Evolutionary conservation across 257 asterid species (phyloP), one percentile per base, ranked within the genome.

Genomic region (Dorcoceras hygrometricum): DNA sequence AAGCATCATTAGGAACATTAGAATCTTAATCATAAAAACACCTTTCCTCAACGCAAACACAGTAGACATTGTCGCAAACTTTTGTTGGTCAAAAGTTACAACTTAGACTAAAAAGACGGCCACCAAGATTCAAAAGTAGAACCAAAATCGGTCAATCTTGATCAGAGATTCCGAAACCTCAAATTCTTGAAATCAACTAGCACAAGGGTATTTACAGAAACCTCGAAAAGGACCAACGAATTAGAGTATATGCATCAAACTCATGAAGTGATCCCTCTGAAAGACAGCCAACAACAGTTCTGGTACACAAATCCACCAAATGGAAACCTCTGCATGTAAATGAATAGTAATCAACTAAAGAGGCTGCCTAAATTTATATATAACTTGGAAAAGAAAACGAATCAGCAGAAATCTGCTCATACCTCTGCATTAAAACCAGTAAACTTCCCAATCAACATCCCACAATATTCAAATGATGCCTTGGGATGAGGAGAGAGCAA

Each of bases 401-500:
- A 59, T 56, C 20, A 8, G 63, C 48, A 59, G 26, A 23, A 55
- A 59, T 27, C 54, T 31, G 48, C 56, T 68, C 89, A 60, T 84
- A 90, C 98, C 96, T 85, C 59, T 67, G 66, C 74, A 60, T 71
- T 71, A 62, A 71, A 74, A 24, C 12, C 51, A 19, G 59, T 27
- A 60, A 63, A 71, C 59, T 26, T 34, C 50, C 66, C 66, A 66
- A 76, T 48, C 48, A 71, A 73, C 71, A 56, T 54, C 71, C 76
- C 63, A 67, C 66, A 18, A 54, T 57, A 31, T 55, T 80, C 82
- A 85, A 77, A 84, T 81, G 81, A 83, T 71, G 67, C 83, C 84
- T 81, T 78, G 77, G 69, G 81, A 83, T 66, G 82, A 83, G 66
- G 78, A 78, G n/a, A 77, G 36, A 76, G 75, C 68, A 69, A 78